Base-by-base conservation (phyloP, 495 filamentous ascomycete species). In the Talaromyces nanjingensis region DNA sequence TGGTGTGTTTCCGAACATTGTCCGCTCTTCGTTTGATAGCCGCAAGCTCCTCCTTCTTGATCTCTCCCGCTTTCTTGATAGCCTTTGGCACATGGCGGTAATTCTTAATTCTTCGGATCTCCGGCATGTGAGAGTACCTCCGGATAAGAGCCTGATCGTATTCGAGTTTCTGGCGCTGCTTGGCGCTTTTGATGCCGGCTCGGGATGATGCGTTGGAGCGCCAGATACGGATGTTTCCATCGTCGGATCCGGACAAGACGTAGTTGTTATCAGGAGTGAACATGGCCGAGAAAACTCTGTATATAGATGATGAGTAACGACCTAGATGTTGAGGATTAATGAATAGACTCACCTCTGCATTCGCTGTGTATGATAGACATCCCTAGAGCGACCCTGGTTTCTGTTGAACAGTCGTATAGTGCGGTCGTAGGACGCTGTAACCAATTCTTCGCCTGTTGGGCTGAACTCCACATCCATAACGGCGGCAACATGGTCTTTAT, bases 381-480 rank as follows among this genome's bases (percentile, higher is more conserved):
- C 94, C 63, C 92, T 76, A 4, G 90, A 91, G 73, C 96, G 91
- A 8, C 94, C 94, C 55, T 86, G 81, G 37, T 86, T 82, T 27
- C 92, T 84, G 68, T 85, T 84, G 87, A 91, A 99, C 59, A 97
- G 77, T 27, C 93, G 84, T 24, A 93, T 76, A 1, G 86, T 90
- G 37, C 87, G 79, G 70, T 97, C 93, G 70, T 98, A 99, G 5
- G 88, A 91, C 12, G 90, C 94, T 33, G 86, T 90, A 20, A 99
- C 91, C 31, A 98, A 86, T 72, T 97, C 93, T 73, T 97, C 88
- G 60, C 96, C 96, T 0, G 93, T 97, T 0, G 96, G 96, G 58
- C 86, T 91, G 77, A 93, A 99, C 66, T 96, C 91, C 45, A 99
- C 88, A 71, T 96, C 91, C 92, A 98, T 97, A 0, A 97, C 93